phyloP scores from a whole-genome alignment of 1,284 basidiomycete species.

The Moesziomyces antarcticus region DNA sequence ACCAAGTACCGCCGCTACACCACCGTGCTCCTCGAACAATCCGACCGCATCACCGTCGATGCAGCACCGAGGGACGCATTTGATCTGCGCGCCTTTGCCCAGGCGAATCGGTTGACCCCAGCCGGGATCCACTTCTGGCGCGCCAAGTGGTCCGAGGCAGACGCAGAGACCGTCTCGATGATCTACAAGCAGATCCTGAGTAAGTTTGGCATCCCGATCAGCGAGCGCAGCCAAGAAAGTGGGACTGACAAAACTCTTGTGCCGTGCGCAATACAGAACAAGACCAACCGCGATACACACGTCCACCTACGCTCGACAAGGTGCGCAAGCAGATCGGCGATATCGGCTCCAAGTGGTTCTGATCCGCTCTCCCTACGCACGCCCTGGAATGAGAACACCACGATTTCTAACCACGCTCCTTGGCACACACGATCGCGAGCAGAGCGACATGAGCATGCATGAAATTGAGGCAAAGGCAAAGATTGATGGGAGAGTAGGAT shows the following conservation, averaged over 20 bases:
- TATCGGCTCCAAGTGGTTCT: constrained; percentile 39
- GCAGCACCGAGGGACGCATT: constrained; percentile 73
- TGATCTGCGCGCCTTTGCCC: constrained; percentile 75
- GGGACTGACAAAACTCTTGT: neutral
- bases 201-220: too few species aligned
- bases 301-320: constrained; percentile 22
- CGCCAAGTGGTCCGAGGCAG: constrained; percentile 73
- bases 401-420: too few species aligned
- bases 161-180: constrained; percentile 74
- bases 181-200: constrained; percentile 76
- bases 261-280: constrained; percentile 3
- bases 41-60: neutral
- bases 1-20: constrained; percentile 88
- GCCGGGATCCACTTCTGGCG: constrained; percentile 84
- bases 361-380: neutral
- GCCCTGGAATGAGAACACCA: neutral
- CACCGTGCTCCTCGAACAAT: constrained; percentile 80
- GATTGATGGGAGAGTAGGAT: neutral
- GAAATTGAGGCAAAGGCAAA: neutral
- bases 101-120: constrained; percentile 73
- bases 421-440: too few species aligned
- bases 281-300: constrained; percentile 7
- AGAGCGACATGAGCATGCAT: neutral
- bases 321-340: constrained; percentile 37
- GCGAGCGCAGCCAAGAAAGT: neutral